Evolutionary conservation across 164 flowering plant species (phyloP), one percentile per base, ranked within the genome.

Genomic region (Piper betle): DNA sequence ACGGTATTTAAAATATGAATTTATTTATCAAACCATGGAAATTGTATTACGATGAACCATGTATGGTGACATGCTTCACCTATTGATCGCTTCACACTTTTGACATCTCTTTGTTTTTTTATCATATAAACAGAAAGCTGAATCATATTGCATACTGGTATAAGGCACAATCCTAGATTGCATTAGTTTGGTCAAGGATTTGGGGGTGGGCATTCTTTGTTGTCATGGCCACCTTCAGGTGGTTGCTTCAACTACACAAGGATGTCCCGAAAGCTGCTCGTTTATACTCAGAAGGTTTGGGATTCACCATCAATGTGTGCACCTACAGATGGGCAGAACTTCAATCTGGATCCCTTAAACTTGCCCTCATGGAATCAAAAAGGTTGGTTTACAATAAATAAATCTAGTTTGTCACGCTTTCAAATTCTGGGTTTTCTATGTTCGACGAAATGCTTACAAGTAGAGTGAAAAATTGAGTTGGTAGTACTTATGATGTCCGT

Each of bases 251-350:
- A 69, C 79, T 93, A n/a, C 98, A 93, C 83, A 93, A 73, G 67
- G 97, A 93, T 75, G 97, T 93, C 11, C 98, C 98, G 0, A 82
- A 72, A 79, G 98, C 98, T 0, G 94, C 95, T 52, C 76, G 78
- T 8, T 86, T 93, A 73, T 93, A 93, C 78, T 86, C 97, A 5
- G 79, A 93, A 69, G 99, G 97, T 1, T 73, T 93, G 67, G 99
- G 82, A 58, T 82, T 93, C 78, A 70, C 77, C 72, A 73, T 90
- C 66, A 83, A 86, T 42, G 88, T 85, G 59, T 90, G 97, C 76
- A 86, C 97, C 57, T 83, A 78, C 52, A 84, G 92, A 15, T 93
- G 92, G 94, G 99, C 97, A 4, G 99, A 93, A 61, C 97, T 93
- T 64, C 83, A 87, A 57, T 84, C 90, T 15, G 96, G 97, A 55